phyloP scores from a whole-genome alignment of 306 rosid genomes.

The Malus fusca region DNA sequence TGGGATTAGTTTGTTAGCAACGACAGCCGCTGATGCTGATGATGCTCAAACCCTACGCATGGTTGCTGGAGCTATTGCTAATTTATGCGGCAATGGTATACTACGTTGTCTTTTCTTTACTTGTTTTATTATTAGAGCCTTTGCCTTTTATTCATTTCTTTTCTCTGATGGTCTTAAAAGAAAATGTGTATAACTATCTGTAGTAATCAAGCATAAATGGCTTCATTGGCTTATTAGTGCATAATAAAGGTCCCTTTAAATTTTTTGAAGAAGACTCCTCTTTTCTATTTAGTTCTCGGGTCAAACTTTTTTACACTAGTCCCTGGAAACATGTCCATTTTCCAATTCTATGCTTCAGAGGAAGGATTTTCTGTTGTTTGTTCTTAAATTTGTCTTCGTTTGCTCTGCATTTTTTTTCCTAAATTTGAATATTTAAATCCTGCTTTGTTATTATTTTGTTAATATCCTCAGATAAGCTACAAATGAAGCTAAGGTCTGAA shows the following conservation, averaged over 20 bases:
- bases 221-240: neutral
- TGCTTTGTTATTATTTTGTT: neutral
- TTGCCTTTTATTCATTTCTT: neutral
- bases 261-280: neutral
- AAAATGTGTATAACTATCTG: neutral
- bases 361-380: neutral
- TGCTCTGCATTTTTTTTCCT: neutral
- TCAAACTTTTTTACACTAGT: neutral
- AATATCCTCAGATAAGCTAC: conserved; percentile 55
- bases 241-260: neutral
- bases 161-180: neutral
- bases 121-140: neutral
- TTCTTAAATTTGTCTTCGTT: neutral
- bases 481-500: conserved; percentile 71
- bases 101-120: neutral
- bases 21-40: conserved; percentile 93
- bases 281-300: neutral
- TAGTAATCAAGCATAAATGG: neutral
- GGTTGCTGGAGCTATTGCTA: conserved; percentile 98
- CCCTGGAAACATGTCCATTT: neutral
- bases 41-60: conserved; percentile 98
- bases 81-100: conserved; percentile 92
- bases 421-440: conserved; percentile 7
- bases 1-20: conserved; percentile 81
- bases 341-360: neutral